A percentile compares a stretch with the other conserved stretches of the same genome.
Evolutionary conservation across 2,329 filamentous ascomycete genomes (phyloP).

Genomic region (Fusarium nygamai): DNA sequence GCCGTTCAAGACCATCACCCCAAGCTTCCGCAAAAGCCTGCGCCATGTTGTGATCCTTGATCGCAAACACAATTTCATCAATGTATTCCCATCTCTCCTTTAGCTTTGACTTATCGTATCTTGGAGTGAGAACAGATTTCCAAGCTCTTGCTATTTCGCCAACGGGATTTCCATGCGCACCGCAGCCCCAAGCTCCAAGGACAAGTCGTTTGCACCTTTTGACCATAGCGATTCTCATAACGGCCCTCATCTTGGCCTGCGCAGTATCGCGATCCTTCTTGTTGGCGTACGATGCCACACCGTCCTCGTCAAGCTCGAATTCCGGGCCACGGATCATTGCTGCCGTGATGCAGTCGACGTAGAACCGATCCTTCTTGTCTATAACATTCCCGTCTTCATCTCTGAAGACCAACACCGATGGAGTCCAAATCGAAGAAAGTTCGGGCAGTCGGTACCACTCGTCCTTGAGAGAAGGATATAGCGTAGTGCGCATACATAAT

Average conservation of each 20-base stretch:
- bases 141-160: conserved; percentile 67
- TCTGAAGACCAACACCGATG: conserved; percentile 69
- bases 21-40: conserved; percentile 61
- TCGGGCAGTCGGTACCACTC: conserved; percentile 69
- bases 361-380: conserved; percentile 62
- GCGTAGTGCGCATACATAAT: conserved; percentile 68
- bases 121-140: conserved; percentile 45
- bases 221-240: conserved; percentile 61
- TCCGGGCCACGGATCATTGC: conserved; percentile 70
- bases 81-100: conserved; percentile 37
- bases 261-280: conserved; percentile 62
- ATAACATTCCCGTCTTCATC: conserved; percentile 46
- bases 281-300: conserved; percentile 51
- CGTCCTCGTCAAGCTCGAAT: conserved; percentile 49
- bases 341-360: conserved; percentile 66
- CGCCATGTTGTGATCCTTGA: conserved; percentile 62
- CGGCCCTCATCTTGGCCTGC: conserved; percentile 65
- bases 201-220: conserved; percentile 61
- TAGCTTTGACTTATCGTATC: conserved; percentile 25
- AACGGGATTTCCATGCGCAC: conserved; percentile 70
- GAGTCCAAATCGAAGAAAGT: conserved; percentile 64
- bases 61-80: conserved; percentile 66
- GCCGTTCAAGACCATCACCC: conserved; percentile 44
- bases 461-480: conserved; percentile 67
- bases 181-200: conserved; percentile 72